Evolutionary conservation across 306 rosid genomes (phyloP), one percentile per base, ranked within the genome.

Genomic region (Chamaecrista fasciculata): DNA sequence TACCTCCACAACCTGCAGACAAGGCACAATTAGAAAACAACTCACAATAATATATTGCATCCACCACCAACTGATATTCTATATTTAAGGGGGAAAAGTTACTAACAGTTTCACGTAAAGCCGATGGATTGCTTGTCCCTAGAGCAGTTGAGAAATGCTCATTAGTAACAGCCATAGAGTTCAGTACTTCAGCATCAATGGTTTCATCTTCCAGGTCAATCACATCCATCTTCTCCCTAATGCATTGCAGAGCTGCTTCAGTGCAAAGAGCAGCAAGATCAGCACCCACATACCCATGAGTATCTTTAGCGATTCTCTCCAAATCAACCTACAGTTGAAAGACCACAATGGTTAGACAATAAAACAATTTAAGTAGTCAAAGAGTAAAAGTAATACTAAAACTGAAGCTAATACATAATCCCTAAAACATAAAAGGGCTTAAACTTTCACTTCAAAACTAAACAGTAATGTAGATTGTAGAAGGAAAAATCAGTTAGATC

Each of bases 1-100:
- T 57, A 87, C 93, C 75, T 87, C 93, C 80, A 87, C 93, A 74
- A 87, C 93, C 93, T 87, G 69, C n/a, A n/a, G n/a, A n/a, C n/a
- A n/a, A n/a, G n/a, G n/a, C n/a, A n/a, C n/a, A n/a, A n/a, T n/a
- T n/a, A n/a, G n/a, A n/a, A n/a, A n/a, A n/a, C n/a, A n/a, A n/a
- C n/a, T n/a, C n/a, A n/a, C n/a, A n/a, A n/a, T n/a, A n/a, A n/a
- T n/a, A n/a, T n/a, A n/a, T n/a, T n/a, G n/a, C n/a, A n/a, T n/a
- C n/a, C n/a, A n/a, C n/a, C n/a, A n/a, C n/a, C n/a, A n/a, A n/a
- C n/a, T n/a, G n/a, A n/a, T n/a, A n/a, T n/a, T n/a, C n/a, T n/a
- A n/a, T n/a, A n/a, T n/a, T n/a, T n/a, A n/a, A n/a, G n/a, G n/a
- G n/a, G n/a, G n/a, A n/a, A n/a, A n/a, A n/a, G n/a, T n/a, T n/a